These are phyloP conservation scores for Astragalus glycyphyllos DNA, from an alignment of 306 rosid species.

Conservation along the genomic window DNA sequence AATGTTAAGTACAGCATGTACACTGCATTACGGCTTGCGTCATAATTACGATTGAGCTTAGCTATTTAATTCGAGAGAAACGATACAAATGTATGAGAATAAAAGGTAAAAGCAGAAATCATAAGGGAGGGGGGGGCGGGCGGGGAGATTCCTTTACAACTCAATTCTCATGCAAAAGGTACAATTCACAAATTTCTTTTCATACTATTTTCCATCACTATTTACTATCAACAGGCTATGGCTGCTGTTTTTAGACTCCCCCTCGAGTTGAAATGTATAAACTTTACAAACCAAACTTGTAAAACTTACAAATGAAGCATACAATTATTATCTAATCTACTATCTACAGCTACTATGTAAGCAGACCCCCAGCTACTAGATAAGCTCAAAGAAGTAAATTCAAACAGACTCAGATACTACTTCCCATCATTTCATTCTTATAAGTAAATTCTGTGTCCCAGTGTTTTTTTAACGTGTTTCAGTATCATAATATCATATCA, in stretches of 20 bases:
- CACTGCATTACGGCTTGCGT: background rate
- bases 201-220: background rate
- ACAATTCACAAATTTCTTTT: background rate
- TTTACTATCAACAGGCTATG: slow-evolving; percentile 22
- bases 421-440: too few species aligned
- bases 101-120: slow-evolving; percentile 4
- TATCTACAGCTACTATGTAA: background rate
- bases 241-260: background rate
- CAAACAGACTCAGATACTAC: too few species aligned
- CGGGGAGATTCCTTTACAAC: background rate
- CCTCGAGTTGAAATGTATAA: background rate
- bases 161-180: background rate
- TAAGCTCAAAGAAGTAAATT: too few species aligned
- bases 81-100: slow-evolving; percentile 5
- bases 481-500: too few species aligned
- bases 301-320: background rate
- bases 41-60: background rate
- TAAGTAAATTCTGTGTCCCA: too few species aligned
- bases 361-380: slow-evolving; percentile 16
- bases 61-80: background rate
- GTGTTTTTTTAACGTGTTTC: too few species aligned
- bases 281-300: slow-evolving; percentile 16
- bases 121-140: background rate
- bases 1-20: slow-evolving; percentile 13
- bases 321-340: slow-evolving; percentile 3